Evolutionary conservation across 108 stramenopile species (phyloP).

Genomic region (Cyclostephanos tholiformis): DNA sequence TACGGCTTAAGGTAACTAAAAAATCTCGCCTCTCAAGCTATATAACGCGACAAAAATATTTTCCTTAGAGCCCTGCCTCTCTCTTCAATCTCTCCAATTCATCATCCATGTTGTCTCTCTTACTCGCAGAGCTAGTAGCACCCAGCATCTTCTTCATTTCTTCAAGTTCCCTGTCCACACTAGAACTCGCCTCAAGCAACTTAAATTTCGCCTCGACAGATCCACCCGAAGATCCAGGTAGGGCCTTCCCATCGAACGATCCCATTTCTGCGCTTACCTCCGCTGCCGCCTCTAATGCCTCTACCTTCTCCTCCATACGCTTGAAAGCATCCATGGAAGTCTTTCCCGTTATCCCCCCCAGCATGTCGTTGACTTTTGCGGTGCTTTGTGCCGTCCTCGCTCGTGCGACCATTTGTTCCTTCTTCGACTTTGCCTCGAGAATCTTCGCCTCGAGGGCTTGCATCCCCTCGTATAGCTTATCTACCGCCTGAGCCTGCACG

Average conservation of each 20-base stretch:
- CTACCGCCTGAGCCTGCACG: conserved; percentile 72
- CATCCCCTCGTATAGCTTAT: conserved; percentile 94
- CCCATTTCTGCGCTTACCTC: conserved; percentile 95
- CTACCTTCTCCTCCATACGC: conserved; percentile 98
- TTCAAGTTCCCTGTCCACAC: conserved; percentile 89
- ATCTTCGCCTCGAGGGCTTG: conserved; percentile 92
- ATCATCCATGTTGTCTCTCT: conserved; percentile 68
- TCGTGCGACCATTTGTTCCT: conserved; percentile 95
- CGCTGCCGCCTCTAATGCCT: conserved; percentile 90
- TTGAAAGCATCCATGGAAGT: conserved; percentile 94
- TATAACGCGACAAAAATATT: not conserved
- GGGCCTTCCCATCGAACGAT: conserved; percentile 37
- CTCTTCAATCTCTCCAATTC: conserved; percentile 88
- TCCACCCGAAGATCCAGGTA: conserved; percentile 73
- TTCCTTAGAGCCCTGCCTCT: conserved; percentile 54
- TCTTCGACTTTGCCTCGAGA: conserved; percentile 90
- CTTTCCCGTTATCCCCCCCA: conserved; percentile 85
- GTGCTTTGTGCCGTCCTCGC: conserved; percentile 95
- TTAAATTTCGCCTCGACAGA: conserved; percentile 89
- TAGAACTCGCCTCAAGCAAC: conserved; percentile 73
- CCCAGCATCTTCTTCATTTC: conserved; percentile 85
- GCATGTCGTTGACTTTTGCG: conserved; percentile 96
- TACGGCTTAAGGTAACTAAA: too few relatives aligned
- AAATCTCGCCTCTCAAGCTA: too few relatives aligned
- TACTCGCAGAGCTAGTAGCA: conserved; percentile 30